A percentile compares a stretch with the other conserved stretches of the same genome.
phyloP scores from a whole-genome alignment of 768 basidiomycete species.

The Mycena galopus region DNA sequence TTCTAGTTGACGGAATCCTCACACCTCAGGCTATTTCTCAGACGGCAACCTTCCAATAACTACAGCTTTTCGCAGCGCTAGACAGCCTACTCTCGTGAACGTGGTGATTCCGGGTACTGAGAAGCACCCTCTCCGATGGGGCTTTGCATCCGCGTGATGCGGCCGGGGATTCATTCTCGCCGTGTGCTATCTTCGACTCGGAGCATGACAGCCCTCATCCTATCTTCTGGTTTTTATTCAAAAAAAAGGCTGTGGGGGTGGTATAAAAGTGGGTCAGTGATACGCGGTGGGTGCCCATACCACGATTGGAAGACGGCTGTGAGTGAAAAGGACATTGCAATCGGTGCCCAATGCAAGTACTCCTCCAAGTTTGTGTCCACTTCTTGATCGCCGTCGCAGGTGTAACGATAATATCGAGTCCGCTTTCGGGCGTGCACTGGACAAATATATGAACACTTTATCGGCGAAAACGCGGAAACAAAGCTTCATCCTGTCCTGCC shows the following conservation, averaged over 20 bases:
- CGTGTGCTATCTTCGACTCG: not conserved
- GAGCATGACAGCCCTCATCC: not conserved
- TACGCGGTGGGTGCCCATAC: not conserved
- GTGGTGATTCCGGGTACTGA: not conserved
- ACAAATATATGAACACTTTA: slow-evolving; percentile 23
- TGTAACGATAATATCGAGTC: not conserved
- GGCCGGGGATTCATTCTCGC: not conserved
- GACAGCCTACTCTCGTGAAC: not conserved
- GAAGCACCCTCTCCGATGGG: not conserved
- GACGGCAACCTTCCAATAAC: not conserved
- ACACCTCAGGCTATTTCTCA: not conserved
- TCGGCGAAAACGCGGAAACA: slow-evolving; percentile 27
- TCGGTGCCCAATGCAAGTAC: not conserved
- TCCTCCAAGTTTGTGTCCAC: not conserved
- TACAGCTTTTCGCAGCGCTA: not conserved
- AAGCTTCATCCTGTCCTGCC: slow-evolving; percentile 22
- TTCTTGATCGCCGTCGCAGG: not conserved
- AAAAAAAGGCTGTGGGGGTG: not conserved
- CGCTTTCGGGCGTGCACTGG: slow-evolving; percentile 31
- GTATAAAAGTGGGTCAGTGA: not conserved
- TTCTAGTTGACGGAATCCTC: too few species aligned
- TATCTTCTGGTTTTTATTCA: not conserved
- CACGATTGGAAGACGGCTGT: not conserved
- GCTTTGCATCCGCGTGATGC: not conserved
- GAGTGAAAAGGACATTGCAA: not conserved